Evolutionary conservation across 352 stramenopile genomes (phyloP).

Genomic region (Phytophthora litchii): DNA sequence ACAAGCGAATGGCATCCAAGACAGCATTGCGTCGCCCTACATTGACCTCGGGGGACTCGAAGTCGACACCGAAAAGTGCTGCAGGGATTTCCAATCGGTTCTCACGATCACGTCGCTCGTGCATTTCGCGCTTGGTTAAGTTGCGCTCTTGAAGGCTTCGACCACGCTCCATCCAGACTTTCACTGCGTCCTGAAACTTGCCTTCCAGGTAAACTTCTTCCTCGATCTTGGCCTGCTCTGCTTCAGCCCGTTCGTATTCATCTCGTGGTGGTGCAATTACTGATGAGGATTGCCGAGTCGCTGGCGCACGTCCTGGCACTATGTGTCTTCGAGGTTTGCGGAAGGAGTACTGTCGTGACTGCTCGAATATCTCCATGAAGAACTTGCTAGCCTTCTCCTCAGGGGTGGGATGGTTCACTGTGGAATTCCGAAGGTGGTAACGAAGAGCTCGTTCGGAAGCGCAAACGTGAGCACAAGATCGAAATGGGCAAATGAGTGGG

Average conservation of each 20-base stretch:
- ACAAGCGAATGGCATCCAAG: slow-evolving; percentile 44
- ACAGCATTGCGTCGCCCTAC: slow-evolving; percentile 67
- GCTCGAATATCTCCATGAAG: slow-evolving; percentile 78
- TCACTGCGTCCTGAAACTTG: slow-evolving; percentile 64
- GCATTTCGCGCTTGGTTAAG: slow-evolving; percentile 38
- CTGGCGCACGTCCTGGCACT: slow-evolving; percentile 20
- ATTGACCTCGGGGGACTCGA: slow-evolving; percentile 66
- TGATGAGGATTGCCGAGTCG: slow-evolving; percentile 9
- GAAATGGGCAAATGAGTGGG: slow-evolving; percentile 79
- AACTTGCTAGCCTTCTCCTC: slow-evolving; percentile 65
- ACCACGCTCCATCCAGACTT: slow-evolving; percentile 48
- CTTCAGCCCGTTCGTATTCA: slow-evolving; percentile 27
- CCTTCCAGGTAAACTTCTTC: slow-evolving; percentile 73
- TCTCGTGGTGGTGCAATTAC: slow-evolving; percentile 18
- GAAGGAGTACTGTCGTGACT: slow-evolving; percentile 80
- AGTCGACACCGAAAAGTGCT: slow-evolving; percentile 66
- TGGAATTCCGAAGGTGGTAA: slow-evolving; percentile 80
- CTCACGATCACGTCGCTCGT: slow-evolving; percentile 30
- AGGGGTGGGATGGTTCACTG: slow-evolving; percentile 52
- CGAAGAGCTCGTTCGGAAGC: slow-evolving; percentile 68
- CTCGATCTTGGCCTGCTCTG: slow-evolving; percentile 33
- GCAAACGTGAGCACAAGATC: slow-evolving; percentile 68
- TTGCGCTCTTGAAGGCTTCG: slow-evolving; percentile 45
- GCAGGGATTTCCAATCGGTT: slow-evolving; percentile 50
- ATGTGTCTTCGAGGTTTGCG: slow-evolving; percentile 66